phyloP scores from a whole-genome alignment of 225 moss, liverwort and hornwort genomes.

The Thuidium tamariscinum region DNA sequence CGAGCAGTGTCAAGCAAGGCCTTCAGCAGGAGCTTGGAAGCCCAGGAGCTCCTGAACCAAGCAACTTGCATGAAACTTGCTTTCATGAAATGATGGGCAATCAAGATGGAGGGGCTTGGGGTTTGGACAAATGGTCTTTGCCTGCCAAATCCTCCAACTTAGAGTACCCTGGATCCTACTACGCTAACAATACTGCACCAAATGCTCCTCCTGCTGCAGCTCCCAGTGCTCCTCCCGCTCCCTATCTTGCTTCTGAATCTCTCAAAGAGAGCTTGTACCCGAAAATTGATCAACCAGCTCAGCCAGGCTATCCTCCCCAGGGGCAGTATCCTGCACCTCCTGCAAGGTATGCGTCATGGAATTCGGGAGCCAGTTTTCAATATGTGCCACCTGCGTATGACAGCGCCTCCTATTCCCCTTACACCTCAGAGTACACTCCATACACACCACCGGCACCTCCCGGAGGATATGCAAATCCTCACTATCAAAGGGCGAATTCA shows the following conservation, averaged over 20 bases:
- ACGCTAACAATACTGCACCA: neutral
- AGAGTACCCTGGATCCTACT: conserved; percentile 7
- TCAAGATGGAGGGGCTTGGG: conserved; percentile 31
- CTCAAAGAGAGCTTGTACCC: conserved; percentile 23
- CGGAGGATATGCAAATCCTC: neutral
- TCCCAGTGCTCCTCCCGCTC: neutral
- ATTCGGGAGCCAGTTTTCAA: neutral
- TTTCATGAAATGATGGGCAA: conserved; percentile 20
- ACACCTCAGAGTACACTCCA: neutral
- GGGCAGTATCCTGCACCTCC: neutral
- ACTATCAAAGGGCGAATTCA: neutral
- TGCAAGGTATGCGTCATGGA: conserved; percentile 1
- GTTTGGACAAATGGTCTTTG: conserved; percentile 9
- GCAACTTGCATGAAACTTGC: neutral
- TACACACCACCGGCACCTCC: neutral
- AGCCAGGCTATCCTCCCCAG: neutral
- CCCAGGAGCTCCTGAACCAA: neutral
- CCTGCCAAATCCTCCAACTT: neutral
- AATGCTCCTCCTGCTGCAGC: neutral
- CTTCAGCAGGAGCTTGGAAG: neutral
- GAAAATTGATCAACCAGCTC: conserved; percentile 6
- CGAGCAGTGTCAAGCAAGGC: neutral
- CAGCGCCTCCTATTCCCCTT: neutral
- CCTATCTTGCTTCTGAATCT: neutral
- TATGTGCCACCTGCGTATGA: neutral